These are phyloP conservation scores for Macrophomina tecta DNA, from an alignment of 2,329 filamentous ascomycete species.

Conservation along the genomic window DNA sequence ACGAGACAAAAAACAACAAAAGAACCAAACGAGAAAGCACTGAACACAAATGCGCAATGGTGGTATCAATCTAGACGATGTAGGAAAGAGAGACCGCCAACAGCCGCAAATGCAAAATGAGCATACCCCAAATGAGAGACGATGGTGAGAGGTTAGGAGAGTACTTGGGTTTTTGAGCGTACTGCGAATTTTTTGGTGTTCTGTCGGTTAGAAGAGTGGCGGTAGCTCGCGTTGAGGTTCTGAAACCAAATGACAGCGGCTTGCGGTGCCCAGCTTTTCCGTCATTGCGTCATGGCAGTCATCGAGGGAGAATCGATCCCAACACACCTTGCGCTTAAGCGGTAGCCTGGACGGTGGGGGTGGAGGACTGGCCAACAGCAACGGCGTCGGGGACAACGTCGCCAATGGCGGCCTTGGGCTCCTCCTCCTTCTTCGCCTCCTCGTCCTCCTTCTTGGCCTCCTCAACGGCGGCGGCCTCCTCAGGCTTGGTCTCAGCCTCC, in stretches of 20 bases:
- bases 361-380: constrained; percentile 49
- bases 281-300: constrained; percentile 51
- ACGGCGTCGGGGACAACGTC: constrained; percentile 47
- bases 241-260: constrained; percentile 49
- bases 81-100: constrained; percentile 33
- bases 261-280: constrained; percentile 49
- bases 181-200: constrained; percentile 39
- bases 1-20: constrained; percentile 39
- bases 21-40: constrained; percentile 28
- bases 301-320: constrained; percentile 45
- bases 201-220: constrained; percentile 41
- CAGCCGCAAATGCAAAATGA: constrained; percentile 44
- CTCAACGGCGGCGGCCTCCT: constrained; percentile 34
- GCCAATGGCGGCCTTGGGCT: constrained; percentile 43
- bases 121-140: constrained; percentile 39
- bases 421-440: constrained; percentile 31
- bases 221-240: constrained; percentile 35
- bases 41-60: constrained; percentile 33
- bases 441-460: constrained; percentile 37
- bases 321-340: constrained; percentile 53
- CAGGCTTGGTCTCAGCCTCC: constrained; percentile 41
- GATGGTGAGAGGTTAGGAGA: constrained; percentile 36
- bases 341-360: constrained; percentile 48
- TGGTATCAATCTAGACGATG: constrained; percentile 28
- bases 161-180: constrained; percentile 32